Conservation (phyloP, 2,329 filamentous ascomycete species). For the Penicillium oxalicum region DNA sequence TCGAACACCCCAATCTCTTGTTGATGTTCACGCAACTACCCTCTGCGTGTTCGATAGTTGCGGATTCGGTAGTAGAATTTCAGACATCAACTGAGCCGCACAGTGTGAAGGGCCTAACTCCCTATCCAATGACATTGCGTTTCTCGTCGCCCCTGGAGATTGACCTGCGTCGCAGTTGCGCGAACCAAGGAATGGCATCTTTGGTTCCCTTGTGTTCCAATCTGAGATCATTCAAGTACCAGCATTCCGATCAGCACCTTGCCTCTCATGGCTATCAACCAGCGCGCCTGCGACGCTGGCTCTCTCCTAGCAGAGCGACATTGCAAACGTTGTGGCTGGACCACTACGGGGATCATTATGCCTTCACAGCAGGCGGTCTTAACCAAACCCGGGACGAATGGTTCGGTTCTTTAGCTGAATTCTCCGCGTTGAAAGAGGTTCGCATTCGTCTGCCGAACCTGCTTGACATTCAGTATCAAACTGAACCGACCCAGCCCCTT, state of each 20-base stretch:
- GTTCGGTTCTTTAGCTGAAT: slow-evolving; percentile 26
- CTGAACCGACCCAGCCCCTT: slow-evolving; percentile 20
- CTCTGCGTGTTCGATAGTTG: slow-evolving; percentile 18
- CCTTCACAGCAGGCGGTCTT: slow-evolving; percentile 24
- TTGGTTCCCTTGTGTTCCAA: slow-evolving; percentile 20
- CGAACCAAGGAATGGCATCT: slow-evolving; percentile 19
- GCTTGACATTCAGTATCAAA: slow-evolving; percentile 24
- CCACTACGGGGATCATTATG: slow-evolving; percentile 22
- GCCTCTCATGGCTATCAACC: slow-evolving; percentile 23
- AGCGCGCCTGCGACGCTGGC: slow-evolving; percentile 20
- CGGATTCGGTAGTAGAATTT: slow-evolving; percentile 23
- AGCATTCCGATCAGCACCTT: slow-evolving; percentile 27
- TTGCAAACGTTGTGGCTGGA: slow-evolving; percentile 28
- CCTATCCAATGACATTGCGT: neutral
- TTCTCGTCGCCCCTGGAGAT: slow-evolving; percentile 22
- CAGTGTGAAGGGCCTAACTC: neutral
- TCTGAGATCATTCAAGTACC: slow-evolving; percentile 27
- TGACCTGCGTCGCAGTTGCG: slow-evolving; percentile 23
- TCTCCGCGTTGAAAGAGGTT: slow-evolving; percentile 22
- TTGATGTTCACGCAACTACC: slow-evolving; percentile 24
- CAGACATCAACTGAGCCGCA: slow-evolving; percentile 1
- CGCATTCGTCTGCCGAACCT: slow-evolving; percentile 30
- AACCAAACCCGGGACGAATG: slow-evolving; percentile 29
- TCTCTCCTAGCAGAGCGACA: slow-evolving; percentile 19
- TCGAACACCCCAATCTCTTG: slow-evolving; percentile 11